These are phyloP conservation scores for Eimeria sp. DNA, from an alignment of 169 alveolate genomes.

Conservation along the genomic window DNA sequence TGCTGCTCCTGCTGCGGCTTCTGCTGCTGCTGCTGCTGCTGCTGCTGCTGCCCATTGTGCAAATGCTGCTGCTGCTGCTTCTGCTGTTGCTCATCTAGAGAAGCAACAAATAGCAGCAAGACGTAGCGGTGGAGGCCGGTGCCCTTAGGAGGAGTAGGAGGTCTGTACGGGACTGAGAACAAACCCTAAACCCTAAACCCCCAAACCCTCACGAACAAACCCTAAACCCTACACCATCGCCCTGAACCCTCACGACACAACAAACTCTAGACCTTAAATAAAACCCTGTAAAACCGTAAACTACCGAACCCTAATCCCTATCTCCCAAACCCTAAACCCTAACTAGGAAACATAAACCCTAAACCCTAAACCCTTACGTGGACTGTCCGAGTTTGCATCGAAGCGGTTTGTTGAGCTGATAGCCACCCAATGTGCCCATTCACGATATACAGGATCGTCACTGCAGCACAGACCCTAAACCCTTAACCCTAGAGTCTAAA, in stretches of 20 bases:
- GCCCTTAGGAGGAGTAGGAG: conserved; percentile 1
- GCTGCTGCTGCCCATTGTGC: not conserved
- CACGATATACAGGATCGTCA: not conserved
- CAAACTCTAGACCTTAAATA: too few relatives aligned
- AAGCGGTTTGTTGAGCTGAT: not conserved
- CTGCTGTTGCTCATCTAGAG: not conserved
- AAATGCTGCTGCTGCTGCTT: not conserved
- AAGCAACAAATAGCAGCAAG: not conserved
- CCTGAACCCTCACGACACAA: not conserved
- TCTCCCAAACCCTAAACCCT: not conserved
- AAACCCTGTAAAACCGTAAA: too few relatives aligned
- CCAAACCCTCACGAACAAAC: not conserved
- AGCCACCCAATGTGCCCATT: conserved; percentile 37
- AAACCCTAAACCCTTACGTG: conserved; percentile 26
- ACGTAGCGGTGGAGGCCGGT: conserved; percentile 44
- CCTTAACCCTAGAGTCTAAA: not conserved
- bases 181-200: conserved; percentile 12
- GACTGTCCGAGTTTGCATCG: conserved; percentile 1
- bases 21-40: not conserved
- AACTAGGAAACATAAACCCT: not conserved
- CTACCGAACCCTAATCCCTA: too few relatives aligned
- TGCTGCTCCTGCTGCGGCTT: not conserved
- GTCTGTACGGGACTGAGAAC: not conserved
- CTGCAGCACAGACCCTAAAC: not conserved
- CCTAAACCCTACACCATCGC: not conserved